phyloP scores from a whole-genome alignment of 768 basidiomycete genomes.

The Lepiota brunneoincarnata region DNA sequence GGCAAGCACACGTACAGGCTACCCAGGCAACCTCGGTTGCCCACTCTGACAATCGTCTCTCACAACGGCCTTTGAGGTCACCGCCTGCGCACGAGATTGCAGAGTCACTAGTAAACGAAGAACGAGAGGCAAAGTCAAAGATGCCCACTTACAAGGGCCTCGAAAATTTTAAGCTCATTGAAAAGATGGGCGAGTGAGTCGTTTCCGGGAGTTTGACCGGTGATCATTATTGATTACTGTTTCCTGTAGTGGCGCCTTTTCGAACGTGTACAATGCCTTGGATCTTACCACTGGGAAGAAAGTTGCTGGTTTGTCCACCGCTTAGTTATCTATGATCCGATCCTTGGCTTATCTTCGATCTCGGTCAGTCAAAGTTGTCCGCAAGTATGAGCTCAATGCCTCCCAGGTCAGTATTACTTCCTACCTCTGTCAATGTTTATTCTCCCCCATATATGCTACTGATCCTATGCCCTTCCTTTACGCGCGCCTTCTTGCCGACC shows the following conservation, averaged over 20 bases:
- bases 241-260: constrained; percentile 80
- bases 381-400: constrained; percentile 88
- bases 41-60: constrained; percentile 20
- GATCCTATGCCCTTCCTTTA: constrained; percentile 19
- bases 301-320: constrained; percentile 67
- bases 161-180: constrained; percentile 70
- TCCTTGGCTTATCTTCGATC: constrained; percentile 14
- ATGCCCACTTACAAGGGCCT: constrained; percentile 88
- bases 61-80: constrained; percentile 24
- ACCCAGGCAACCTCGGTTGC: constrained; percentile 15
- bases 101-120: constrained; percentile 73
- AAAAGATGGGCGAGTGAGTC: constrained; percentile 94
- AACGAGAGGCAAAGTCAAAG: constrained; percentile 66
- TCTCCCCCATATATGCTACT: constrained; percentile 21
- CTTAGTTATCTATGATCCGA: constrained; percentile 12
- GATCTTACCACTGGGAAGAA: constrained; percentile 72
- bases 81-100: constrained; percentile 42
- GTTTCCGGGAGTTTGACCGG: constrained; percentile 15
- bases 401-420: constrained; percentile 72
- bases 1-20: constrained; percentile 29
- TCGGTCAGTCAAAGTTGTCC: constrained; percentile 82
- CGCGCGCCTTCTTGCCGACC: constrained; percentile 29
- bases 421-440: constrained; percentile 18
- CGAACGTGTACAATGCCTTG: constrained; percentile 94
- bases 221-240: constrained; percentile 16